These are phyloP conservation scores for Globisporangium carolinianum DNA, from an alignment of 352 stramenopile genomes.

Conservation along the genomic window DNA sequence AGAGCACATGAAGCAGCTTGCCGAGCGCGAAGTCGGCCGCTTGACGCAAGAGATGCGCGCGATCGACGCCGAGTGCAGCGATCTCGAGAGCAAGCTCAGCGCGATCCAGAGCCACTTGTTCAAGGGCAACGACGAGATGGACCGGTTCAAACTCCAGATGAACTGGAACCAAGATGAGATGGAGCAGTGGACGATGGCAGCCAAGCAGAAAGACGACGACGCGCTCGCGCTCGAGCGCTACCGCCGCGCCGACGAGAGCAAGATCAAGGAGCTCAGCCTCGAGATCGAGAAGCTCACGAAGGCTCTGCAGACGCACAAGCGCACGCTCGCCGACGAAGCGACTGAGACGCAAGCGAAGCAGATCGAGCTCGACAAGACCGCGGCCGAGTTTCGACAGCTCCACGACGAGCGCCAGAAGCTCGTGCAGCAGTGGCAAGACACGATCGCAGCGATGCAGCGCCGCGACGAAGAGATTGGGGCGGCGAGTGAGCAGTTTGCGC, in stretches of 20 bases:
- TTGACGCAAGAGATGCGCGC: conserved; percentile 69
- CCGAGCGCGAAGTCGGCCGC: conserved; percentile 85
- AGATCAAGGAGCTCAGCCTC: conserved; percentile 93
- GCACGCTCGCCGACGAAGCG: conserved; percentile 65
- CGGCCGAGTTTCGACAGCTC: conserved; percentile 89
- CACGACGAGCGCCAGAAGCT: conserved; percentile 92
- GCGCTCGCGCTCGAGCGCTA: conserved; percentile 91
- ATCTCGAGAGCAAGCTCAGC: conserved; percentile 84
- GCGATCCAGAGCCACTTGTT: conserved; percentile 88
- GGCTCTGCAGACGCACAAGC: conserved; percentile 70
- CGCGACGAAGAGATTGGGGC: conserved; percentile 91
- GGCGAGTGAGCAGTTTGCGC: conserved; percentile 86
- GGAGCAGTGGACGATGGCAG: conserved; percentile 94
- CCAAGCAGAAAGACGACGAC: conserved; percentile 96
- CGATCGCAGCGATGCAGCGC: conserved; percentile 90
- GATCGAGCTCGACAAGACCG: conserved; percentile 94
- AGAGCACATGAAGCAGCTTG: conserved; percentile 90
- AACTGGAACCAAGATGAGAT: conserved; percentile 98
- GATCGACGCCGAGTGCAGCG: conserved; percentile 62
- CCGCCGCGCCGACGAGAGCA: conserved; percentile 89
- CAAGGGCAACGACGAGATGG: conserved; percentile 91
- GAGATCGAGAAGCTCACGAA: conserved; percentile 92
- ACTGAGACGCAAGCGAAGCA: conserved; percentile 94
- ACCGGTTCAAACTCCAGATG: conserved; percentile 95
- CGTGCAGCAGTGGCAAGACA: conserved; percentile 93